These are phyloP conservation scores for cucumber (Cucumis sativus) DNA, from an alignment of 306 rosid species.

Conservation along the genomic window Cucumber_9930_V3 NC_026661.2:22359001-22359500, in stretches of 20 bases:
- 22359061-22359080: constrained; percentile 90
- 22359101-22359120: constrained; percentile 12
- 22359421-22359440: neutral
- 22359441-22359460: neutral
- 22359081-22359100: constrained; percentile 97
- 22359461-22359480: neutral
- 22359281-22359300: neutral
- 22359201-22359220: constrained; percentile 99
- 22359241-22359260: constrained; percentile 99
- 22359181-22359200: constrained; percentile 99
- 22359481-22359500: constrained; percentile 4
- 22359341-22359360: neutral
- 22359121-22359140: constrained; percentile 7
- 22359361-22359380: neutral
- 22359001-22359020: constrained; percentile 94
- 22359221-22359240: constrained; percentile 99
- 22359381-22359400: neutral
- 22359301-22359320: neutral
- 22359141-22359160: neutral
- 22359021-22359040: constrained; percentile 84
- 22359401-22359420: neutral
- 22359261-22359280: constrained; percentile 97
- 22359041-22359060: constrained; percentile 99
- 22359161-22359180: constrained; percentile 63
- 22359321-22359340: neutral